These are phyloP conservation scores for Penicillium cataractarum DNA, from an alignment of 495 filamentous ascomycete species.

Conservation along the genomic window DNA sequence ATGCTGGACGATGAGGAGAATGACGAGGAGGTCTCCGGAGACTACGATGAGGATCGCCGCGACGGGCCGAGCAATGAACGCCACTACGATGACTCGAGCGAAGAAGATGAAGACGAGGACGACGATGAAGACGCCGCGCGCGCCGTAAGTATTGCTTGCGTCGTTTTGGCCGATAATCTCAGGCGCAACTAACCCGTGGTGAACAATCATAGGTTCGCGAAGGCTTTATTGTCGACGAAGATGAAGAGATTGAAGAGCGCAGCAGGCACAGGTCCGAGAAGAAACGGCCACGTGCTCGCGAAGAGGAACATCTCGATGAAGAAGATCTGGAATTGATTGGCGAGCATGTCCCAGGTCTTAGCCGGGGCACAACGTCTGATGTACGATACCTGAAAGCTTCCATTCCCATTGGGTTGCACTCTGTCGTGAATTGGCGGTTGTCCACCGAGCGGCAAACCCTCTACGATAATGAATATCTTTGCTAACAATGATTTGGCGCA, in stretches of 20 bases:
- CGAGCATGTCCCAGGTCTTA: slow-evolving; percentile 69
- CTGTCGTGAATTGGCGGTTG: not conserved
- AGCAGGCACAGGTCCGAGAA: slow-evolving; percentile 62
- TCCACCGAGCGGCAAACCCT: not conserved
- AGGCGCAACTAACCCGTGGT: slow-evolving; percentile 1
- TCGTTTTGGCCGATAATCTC: not conserved
- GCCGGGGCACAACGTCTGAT: slow-evolving; percentile 64
- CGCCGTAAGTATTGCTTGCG: slow-evolving; percentile 40
- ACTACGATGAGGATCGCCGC: slow-evolving; percentile 65
- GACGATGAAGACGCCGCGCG: slow-evolving; percentile 81
- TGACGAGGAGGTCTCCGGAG: slow-evolving; percentile 85
- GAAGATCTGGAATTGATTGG: slow-evolving; percentile 96
- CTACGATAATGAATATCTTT: slow-evolving; percentile 7
- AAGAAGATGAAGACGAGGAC: slow-evolving; percentile 96
- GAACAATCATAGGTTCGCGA: slow-evolving; percentile 67
- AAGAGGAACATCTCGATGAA: slow-evolving; percentile 89
- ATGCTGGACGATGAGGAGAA: slow-evolving; percentile 89
- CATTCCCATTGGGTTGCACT: not conserved
- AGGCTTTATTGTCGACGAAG: slow-evolving; percentile 95
- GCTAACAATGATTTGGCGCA: slow-evolving; percentile 9
- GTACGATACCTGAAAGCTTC: slow-evolving; percentile 47
- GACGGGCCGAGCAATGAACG: slow-evolving; percentile 46
- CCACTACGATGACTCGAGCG: slow-evolving; percentile 78
- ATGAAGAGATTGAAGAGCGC: slow-evolving; percentile 76
- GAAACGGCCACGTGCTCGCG: slow-evolving; percentile 56